These are phyloP conservation scores for Calonectria montana DNA, from an alignment of 2,329 filamentous ascomycete species.

Conservation along the genomic window DNA sequence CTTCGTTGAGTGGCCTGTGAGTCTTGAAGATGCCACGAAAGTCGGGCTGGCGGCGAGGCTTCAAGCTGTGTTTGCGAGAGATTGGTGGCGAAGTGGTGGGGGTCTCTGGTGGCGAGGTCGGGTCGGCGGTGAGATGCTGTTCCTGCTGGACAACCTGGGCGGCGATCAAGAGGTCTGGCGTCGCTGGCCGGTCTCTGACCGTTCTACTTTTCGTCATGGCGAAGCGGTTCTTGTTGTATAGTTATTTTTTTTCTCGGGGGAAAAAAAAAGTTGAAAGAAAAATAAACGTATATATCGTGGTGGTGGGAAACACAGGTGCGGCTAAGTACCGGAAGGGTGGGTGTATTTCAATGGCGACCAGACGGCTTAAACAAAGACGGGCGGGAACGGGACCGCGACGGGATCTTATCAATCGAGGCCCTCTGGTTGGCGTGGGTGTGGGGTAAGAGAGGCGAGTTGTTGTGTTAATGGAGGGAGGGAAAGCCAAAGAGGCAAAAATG, in stretches of 20 bases:
- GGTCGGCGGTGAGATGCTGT: constrained; percentile 49
- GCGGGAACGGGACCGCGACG: constrained; percentile 26
- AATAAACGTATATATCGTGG: constrained; percentile 41
- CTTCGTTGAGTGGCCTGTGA: constrained; percentile 42
- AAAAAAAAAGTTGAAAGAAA: constrained; percentile 24
- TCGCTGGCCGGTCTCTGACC: constrained; percentile 52
- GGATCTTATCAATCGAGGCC: constrained; percentile 44
- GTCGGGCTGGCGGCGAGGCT: constrained; percentile 46
- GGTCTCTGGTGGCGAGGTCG: constrained; percentile 61
- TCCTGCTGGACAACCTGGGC: constrained; percentile 28
- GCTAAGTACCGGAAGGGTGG: constrained; percentile 4
- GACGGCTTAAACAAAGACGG: constrained; percentile 22
- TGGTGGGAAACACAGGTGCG: constrained; percentile 7
- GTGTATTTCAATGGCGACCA: constrained; percentile 15
- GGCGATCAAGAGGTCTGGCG: constrained; percentile 54
- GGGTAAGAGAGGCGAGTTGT: constrained; percentile 29
- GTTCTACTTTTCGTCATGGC: constrained; percentile 49
- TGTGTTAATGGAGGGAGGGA: constrained; percentile 23
- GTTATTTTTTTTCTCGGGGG: constrained; percentile 12
- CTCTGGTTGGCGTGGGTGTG: constrained; percentile 42
- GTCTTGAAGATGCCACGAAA: constrained; percentile 45
- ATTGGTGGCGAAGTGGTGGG: constrained; percentile 54
- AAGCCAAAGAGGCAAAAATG: constrained; percentile 1
- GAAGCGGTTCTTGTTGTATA: constrained; percentile 1
- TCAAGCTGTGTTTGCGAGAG: constrained; percentile 47